Evolutionary conservation across 495 filamentous ascomycete genomes (phyloP).

Genomic region (Talaromyces stipitatus): DNA sequence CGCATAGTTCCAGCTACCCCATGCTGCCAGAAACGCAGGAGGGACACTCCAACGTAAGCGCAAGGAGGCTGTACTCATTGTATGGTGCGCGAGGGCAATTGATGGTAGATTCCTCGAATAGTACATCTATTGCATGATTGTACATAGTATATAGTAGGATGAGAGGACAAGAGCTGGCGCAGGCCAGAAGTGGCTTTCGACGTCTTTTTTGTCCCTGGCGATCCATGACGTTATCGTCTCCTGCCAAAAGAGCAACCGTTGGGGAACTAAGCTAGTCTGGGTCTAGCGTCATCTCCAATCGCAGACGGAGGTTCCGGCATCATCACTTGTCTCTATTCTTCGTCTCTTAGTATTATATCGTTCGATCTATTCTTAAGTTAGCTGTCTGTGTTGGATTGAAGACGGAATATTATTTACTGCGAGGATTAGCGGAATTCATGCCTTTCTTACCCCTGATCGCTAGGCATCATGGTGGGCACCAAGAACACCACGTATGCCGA

Average conservation of each 20-base stretch:
- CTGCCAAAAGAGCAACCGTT: background rate
- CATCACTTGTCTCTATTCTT: background rate
- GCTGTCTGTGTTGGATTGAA: too few relatives aligned
- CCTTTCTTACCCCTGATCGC: background rate
- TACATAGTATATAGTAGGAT: background rate
- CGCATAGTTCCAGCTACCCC: conserved; percentile 2
- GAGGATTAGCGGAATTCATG: too few relatives aligned
- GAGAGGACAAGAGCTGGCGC: background rate
- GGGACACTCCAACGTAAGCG: conserved; percentile 32
- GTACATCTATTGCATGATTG: background rate
- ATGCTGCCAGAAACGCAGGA: conserved; percentile 27
- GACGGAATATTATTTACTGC: too few relatives aligned
- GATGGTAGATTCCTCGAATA: background rate
- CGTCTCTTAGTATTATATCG: too few relatives aligned
- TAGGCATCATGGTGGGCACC: conserved; percentile 38
- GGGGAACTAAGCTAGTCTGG: background rate
- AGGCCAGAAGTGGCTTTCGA: background rate
- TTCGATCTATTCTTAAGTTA: too few relatives aligned
- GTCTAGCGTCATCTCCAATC: background rate
- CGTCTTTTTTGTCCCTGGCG: background rate
- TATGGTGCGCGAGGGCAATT: background rate
- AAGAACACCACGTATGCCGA: conserved; percentile 53
- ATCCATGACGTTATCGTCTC: conserved; percentile 4
- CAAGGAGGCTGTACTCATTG: conserved; percentile 7
- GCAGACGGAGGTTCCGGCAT: background rate